Conservation (phyloP, 805 yeast species). For the Priceomyces haplophilus region DNA sequence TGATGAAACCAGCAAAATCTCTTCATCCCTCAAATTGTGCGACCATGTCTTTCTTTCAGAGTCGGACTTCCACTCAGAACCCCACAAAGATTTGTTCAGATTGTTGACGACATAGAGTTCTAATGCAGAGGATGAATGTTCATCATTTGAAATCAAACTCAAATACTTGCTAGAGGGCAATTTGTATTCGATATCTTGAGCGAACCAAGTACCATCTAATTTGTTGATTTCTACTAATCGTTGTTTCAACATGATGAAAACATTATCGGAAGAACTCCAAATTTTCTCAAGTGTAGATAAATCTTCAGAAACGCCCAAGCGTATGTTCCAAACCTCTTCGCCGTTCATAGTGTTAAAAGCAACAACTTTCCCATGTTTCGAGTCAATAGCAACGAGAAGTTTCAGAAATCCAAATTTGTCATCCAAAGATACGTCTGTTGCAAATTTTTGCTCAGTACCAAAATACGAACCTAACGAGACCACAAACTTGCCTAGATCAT, state of each 20-base stretch:
- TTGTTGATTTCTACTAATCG: background rate
- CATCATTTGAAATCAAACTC: background rate
- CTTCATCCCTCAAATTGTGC: conserved; percentile 17
- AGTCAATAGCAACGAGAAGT: conserved; percentile 27
- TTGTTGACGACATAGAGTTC: background rate
- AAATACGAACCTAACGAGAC: conserved; percentile 9
- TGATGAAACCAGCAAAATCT: conserved; percentile 15
- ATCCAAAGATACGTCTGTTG: conserved; percentile 7
- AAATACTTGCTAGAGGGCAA: background rate
- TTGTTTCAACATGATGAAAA: background rate
- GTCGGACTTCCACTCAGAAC: conserved; percentile 3
- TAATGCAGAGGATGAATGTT: background rate
- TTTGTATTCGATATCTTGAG: background rate
- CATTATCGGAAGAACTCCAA: background rate
- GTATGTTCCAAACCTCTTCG: conserved; percentile 35
- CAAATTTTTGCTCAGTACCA: background rate
- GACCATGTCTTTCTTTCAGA: conserved; percentile 26
- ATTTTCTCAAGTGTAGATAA: background rate
- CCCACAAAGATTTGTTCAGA: conserved; percentile 1
- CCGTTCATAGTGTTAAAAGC: conserved; percentile 45
- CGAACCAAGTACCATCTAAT: background rate
- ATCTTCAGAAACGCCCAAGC: background rate
- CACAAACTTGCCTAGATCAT: conserved; percentile 29
- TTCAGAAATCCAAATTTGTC: conserved; percentile 33
- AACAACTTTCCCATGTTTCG: conserved; percentile 25